Evolutionary conservation across 31 red algal species (phyloP), one percentile per base, ranked within the genome.

Genomic region (Bonnemaisonia californica): DNA sequence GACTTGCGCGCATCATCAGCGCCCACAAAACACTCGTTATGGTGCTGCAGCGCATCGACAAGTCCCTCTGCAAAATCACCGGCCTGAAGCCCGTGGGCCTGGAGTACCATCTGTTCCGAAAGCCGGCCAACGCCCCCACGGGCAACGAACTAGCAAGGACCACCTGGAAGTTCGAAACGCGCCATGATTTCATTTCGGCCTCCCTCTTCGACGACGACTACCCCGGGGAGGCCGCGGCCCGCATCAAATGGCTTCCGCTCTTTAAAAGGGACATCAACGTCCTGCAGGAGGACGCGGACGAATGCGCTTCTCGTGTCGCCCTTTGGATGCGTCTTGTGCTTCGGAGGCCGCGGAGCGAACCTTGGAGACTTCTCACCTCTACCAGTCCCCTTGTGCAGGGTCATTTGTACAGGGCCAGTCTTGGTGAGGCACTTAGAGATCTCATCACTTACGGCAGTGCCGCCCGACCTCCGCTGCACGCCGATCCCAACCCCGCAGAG

Each of bases 291-390:
- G 83, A 86, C 37, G 83, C 83, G 16, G 83, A 86, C 42, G 83
- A 86, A 70, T 86, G 83, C 35, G 83, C 83, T 1, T 86, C 83
- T 7, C 35, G 83, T 3, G 71, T 86, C 42, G 70, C 83, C 31
- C 23, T 86, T 3, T 86, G 83, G 83, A 86, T 86, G 83, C 83
- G 83, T 8, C 83, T 86, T 37, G 83, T 86, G 27, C 62, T 86
- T 16, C 71, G 83, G 38, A 69, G 83, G 22, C 83, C 83, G 5
- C 71, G 83, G 42, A 71, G 62, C 37, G 71, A 86, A 39, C 83
- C 83, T 12, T 86, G 83, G 83, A 69, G 71, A 56, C 47, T 86
- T 58, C 72, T 86, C 57, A 86, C 83, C 7, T 76, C 83, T 19
- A 86, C 71, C 37, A 77, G 71, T 69, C 83, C 83, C 2, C 83